Evolutionary conservation across 2,329 filamentous ascomycete species (phyloP), one percentile per base, ranked within the genome.

Genomic region (Fusarium verrucosum): DNA sequence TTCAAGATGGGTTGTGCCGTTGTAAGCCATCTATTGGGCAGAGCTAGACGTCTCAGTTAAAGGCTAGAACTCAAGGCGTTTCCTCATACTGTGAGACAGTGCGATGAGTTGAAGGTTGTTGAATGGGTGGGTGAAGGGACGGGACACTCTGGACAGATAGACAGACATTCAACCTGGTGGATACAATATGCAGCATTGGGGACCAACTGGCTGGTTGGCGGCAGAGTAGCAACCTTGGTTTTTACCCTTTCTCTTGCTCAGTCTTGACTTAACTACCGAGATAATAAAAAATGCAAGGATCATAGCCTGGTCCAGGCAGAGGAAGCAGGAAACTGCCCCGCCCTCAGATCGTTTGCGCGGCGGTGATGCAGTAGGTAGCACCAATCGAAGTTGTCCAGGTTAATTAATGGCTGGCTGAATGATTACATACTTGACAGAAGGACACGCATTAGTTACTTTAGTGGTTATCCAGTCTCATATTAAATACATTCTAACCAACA

Each of bases 41-140:
- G 54, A 64, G 41, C 38, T 35, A 50, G 16, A 46, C 32, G 37
- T 64, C 62, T 60, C 52, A 37, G 32, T 63, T 44, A 52, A 40
- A 45, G 38, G 28, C 58, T 35, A 63, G 32, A 50, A 37, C 44
- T 54, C 35, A 28, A 28, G 45, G 64, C 50, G 63, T 42, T 63
- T 59, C n/a, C 53, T 64, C 58, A 49, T 56, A 64, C 53, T 60
- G 58, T 56, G 62, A 54, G 36, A 59, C 58, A 59, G 47, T 64
- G 62, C 37, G 38, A 59, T 55, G 36, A 38, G n/a, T 55, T 22
- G 13, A 23, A 23, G 7, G 38, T 35, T 30, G 38, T 35, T 30
- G 16, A 33, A 46, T 55, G 36, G 22, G 36, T 35, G n/a, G n/a
- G 10, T 37, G 32, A 35, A 44, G 25, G 50, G 44, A 11, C 19